Base-by-base conservation (phyloP, 2,329 filamentous ascomycete species). In the Fusarium nematophilum region DNA sequence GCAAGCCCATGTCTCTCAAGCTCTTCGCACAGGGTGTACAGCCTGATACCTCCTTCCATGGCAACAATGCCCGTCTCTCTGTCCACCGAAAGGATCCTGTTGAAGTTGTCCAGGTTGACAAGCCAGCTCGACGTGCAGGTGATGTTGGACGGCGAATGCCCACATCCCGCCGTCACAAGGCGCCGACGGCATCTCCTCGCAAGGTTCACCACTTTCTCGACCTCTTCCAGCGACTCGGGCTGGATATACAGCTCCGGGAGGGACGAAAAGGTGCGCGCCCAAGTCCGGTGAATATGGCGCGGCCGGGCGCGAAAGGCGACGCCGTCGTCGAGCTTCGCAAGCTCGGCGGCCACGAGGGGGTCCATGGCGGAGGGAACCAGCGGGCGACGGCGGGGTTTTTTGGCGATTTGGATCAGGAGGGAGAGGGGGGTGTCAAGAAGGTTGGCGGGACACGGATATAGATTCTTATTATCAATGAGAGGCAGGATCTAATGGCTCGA, bases 101-200 rank as follows among this genome's bases (percentile, higher is more conserved):
- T 87, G 78, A 91, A 92, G 62, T 90, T 83, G 79, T 99, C 95
- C 58, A 99, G 86, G 74, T 97, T 98, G 66, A 98, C 81, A 72
- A 97, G 88, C 95, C 95, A 98, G 62, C 90, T 91, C 13, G 91
- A 95, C 5, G 93, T 96, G 77, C 92, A 96, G 5, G 94, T 98
- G 36, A 99, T 79, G 70, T 94, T 90, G 62, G 90, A 96, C 7
- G 94, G 95, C 49, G 93, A 97, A 79, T 99, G 94, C 51, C 89
- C 92, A 68, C 90, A 94, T 56, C 95, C 94, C n/a, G 93, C 90
- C 6, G 90, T 91, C 29, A 93, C 90, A 55, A 99, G 79, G 57
- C 93, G 89, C 39, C 91, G 88, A 34, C 93, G 87, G 76, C 91
- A 95, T 77, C 83, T 85, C 55, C 91, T 89, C 6, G 95, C 95